Conservation (phyloP, 2,329 filamentous ascomycete genomes). For the Ophiocordyceps camponoti-saundersi region DNA sequence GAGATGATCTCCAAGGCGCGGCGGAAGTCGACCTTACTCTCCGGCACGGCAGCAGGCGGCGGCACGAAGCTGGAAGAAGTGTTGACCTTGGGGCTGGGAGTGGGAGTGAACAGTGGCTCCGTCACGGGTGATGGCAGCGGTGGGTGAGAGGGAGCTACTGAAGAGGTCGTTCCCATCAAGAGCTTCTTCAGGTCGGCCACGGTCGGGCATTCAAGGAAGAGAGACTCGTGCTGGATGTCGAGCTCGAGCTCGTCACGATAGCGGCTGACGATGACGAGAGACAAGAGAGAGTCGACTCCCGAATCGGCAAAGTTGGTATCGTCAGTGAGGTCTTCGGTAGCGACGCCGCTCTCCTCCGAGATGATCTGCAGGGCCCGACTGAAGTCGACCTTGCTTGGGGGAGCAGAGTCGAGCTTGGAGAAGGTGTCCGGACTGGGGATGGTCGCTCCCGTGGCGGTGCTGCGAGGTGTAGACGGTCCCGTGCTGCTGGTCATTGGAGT, state of each 20-base stretch:
- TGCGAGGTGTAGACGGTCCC: neutral
- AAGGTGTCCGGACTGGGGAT: neutral
- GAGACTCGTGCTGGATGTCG: slow-evolving; percentile 28
- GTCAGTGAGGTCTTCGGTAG: slow-evolving; percentile 2
- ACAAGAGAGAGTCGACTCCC: slow-evolving; percentile 43
- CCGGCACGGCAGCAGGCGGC: neutral
- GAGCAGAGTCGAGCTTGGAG: neutral
- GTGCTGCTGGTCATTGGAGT: neutral
- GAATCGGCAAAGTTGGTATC: slow-evolving; percentile 38
- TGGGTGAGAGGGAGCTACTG: neutral
- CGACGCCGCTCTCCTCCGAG: slow-evolving; percentile 3
- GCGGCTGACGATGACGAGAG: slow-evolving; percentile 35
- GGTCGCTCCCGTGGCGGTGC: neutral
- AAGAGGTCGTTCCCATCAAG: neutral
- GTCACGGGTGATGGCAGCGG: neutral
- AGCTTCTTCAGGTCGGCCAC: slow-evolving; percentile 31
- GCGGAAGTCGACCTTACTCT: neutral
- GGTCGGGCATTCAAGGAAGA: slow-evolving; percentile 36
- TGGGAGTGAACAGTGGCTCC: neutral
- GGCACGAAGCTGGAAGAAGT: neutral
- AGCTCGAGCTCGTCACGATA: slow-evolving; percentile 40
- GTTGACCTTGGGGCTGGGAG: neutral
- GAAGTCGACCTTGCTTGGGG: slow-evolving; percentile 1
- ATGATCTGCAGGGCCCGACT: slow-evolving; percentile 1
- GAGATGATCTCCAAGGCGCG: slow-evolving; percentile 1